These are phyloP conservation scores for Poterioochromonas sp. DNA, from an alignment of 352 stramenopile genomes.

Conservation along the genomic window DNA sequence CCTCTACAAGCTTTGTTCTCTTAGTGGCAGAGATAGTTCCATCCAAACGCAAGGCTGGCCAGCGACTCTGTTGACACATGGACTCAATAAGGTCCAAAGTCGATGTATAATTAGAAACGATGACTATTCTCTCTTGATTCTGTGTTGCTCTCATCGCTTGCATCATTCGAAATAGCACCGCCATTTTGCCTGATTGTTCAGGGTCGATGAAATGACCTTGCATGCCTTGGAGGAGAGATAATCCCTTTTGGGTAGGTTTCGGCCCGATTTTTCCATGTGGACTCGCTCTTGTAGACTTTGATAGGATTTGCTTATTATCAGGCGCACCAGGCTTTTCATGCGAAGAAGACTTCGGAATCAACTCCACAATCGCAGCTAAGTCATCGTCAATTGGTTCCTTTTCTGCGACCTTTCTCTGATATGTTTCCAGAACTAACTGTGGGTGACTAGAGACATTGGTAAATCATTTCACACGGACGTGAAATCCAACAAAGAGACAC, in stretches of 20 bases:
- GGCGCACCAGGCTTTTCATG: neutral
- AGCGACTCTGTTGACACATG: conserved; percentile 14
- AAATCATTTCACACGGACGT: too few relatives aligned
- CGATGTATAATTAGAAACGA: conserved; percentile 95
- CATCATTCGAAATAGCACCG: conserved; percentile 90
- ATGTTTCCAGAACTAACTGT: conserved; percentile 1
- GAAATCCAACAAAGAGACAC: neutral
- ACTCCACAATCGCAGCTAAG: neutral
- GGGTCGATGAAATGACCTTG: conserved; percentile 39
- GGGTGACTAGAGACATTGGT: conserved; percentile 18
- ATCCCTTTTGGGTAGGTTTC: too few relatives aligned
- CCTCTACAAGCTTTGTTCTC: conserved; percentile 88
- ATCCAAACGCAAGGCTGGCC: conserved; percentile 65
- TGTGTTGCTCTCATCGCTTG: conserved; percentile 29
- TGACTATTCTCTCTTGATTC: conserved; percentile 84
- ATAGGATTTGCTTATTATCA: neutral
- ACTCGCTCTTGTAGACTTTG: neutral
- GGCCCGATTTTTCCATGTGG: conserved; percentile 5
- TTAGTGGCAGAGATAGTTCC: conserved; percentile 90
- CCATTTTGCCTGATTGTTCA: conserved; percentile 63
- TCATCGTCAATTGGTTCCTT: conserved; percentile 24
- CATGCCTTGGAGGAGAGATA: conserved; percentile 44
- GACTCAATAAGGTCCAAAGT: conserved; percentile 66
- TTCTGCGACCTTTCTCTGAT: neutral
- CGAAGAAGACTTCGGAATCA: neutral